Percentiles rank a stretch among this genome's conserved stretches.
These are phyloP conservation scores for Aleurites moluccanus DNA, from an alignment of 441 rosid genomes.

Conservation along the genomic window DNA sequence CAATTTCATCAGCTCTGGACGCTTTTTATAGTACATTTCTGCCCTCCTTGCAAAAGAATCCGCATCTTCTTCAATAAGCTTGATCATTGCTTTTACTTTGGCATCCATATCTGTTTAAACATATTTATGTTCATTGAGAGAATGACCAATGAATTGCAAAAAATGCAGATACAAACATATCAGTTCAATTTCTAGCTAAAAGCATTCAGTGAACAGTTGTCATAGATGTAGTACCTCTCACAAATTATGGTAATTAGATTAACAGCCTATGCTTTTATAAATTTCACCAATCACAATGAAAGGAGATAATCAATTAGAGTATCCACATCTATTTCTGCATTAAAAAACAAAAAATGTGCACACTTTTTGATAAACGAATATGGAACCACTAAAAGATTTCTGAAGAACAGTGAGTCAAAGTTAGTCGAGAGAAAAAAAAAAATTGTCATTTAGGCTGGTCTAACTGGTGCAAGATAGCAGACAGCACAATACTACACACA, in stretches of 20 bases:
- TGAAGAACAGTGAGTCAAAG: neutral
- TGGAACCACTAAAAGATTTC: neutral
- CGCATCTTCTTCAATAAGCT: constrained; percentile 98
- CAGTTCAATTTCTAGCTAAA: neutral
- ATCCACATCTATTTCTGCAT: constrained; percentile 4
- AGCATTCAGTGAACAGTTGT: neutral
- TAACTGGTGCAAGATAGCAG: neutral
- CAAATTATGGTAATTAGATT: neutral
- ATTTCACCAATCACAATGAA: neutral
- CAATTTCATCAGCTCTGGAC: constrained; percentile 95
- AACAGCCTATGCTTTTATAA: neutral
- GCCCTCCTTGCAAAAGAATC: constrained; percentile 99
- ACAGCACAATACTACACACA: neutral
- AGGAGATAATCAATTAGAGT: neutral
- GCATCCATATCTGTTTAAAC: constrained; percentile 77
- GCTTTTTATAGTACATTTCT: constrained; percentile 96
- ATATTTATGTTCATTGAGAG: constrained; percentile 1
- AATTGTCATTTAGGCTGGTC: neutral
- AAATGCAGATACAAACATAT: neutral
- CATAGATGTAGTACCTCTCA: neutral
- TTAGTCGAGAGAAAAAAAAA: neutral
- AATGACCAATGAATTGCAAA: neutral
- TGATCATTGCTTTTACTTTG: constrained; percentile 96
- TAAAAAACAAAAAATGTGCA: neutral
- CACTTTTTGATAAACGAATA: neutral